These are phyloP conservation scores for Lentinula raphanica DNA, from an alignment of 768 basidiomycete genomes.

Conservation along the genomic window DNA sequence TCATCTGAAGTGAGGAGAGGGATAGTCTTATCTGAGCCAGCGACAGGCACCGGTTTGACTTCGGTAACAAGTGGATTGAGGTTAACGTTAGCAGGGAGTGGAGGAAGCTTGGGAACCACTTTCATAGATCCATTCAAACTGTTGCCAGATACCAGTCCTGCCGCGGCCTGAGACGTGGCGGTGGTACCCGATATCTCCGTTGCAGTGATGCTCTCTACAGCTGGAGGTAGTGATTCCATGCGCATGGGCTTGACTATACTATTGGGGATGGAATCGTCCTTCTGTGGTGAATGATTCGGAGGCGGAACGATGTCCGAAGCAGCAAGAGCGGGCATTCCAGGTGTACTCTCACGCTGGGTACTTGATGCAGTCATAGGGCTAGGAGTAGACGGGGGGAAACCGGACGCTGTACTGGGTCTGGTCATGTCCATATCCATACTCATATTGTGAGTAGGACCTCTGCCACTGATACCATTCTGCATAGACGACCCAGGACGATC, in stretches of 20 bases:
- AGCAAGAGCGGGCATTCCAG: not conserved
- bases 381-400: not conserved
- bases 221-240: slow-evolving; percentile 3
- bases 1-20: slow-evolving; percentile 48
- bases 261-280: not conserved
- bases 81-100: slow-evolving; percentile 36
- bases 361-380: not conserved
- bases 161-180: slow-evolving; percentile 7
- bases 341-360: not conserved
- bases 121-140: slow-evolving; percentile 12
- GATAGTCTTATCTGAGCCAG: slow-evolving; percentile 46
- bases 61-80: slow-evolving; percentile 56
- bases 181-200: not conserved
- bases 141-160: not conserved
- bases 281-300: not conserved
- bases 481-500: not conserved
- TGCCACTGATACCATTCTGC: slow-evolving; percentile 1
- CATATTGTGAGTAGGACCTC: not conserved
- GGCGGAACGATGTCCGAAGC: not conserved
- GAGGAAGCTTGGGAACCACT: slow-evolving; percentile 31
- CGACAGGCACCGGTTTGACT: slow-evolving; percentile 57
- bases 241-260: not conserved
- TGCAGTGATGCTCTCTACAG: not conserved
- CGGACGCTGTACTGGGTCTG: not conserved
- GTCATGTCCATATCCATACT: slow-evolving; percentile 3